A percentile compares a stretch with the other conserved stretches of the same genome.
Evolutionary conservation across 768 basidiomycete species (phyloP).

Genomic region (Phylloporus sp.): DNA sequence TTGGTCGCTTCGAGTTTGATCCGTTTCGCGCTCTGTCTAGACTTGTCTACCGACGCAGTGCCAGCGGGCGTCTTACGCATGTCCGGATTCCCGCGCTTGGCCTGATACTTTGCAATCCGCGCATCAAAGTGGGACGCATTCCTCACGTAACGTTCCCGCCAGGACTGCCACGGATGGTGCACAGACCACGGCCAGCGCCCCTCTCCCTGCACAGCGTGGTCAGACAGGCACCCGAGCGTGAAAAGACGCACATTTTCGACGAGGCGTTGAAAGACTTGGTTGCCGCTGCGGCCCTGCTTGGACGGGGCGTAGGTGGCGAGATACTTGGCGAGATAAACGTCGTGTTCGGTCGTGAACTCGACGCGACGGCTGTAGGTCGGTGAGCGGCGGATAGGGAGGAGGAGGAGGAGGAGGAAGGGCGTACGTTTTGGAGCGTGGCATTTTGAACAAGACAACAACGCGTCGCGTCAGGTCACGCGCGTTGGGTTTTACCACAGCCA

Average conservation of each 20-base stretch:
- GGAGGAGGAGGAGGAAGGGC: not conserved
- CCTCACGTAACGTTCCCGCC: slow-evolving; percentile 58
- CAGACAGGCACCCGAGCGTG: not conserved
- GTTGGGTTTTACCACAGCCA: too few relatives aligned
- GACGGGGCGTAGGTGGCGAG: slow-evolving; percentile 47
- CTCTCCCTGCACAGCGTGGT: slow-evolving; percentile 30
- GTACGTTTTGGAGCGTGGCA: slow-evolving; percentile 1
- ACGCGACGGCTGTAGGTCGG: slow-evolving; percentile 16
- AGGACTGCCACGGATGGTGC: slow-evolving; percentile 55
- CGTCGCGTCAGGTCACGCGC: too few relatives aligned
- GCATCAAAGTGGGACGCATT: slow-evolving; percentile 40
- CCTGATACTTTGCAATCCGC: slow-evolving; percentile 39
- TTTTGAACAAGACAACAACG: too few relatives aligned
- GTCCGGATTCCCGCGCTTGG: slow-evolving; percentile 6
- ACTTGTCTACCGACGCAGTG: not conserved
- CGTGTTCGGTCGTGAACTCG: slow-evolving; percentile 39
- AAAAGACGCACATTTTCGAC: slow-evolving; percentile 41
- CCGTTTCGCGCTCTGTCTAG: slow-evolving; percentile 6
- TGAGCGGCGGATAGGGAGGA: not conserved
- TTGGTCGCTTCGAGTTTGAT: not conserved
- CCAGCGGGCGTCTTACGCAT: slow-evolving; percentile 2
- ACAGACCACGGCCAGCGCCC: slow-evolving; percentile 49
- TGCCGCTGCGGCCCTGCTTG: slow-evolving; percentile 42
- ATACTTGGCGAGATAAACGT: slow-evolving; percentile 41
- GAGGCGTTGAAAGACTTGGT: slow-evolving; percentile 40